Evolutionary conservation across 2,329 filamentous ascomycete species (phyloP).

Genomic region (Monilinia polystroma): DNA sequence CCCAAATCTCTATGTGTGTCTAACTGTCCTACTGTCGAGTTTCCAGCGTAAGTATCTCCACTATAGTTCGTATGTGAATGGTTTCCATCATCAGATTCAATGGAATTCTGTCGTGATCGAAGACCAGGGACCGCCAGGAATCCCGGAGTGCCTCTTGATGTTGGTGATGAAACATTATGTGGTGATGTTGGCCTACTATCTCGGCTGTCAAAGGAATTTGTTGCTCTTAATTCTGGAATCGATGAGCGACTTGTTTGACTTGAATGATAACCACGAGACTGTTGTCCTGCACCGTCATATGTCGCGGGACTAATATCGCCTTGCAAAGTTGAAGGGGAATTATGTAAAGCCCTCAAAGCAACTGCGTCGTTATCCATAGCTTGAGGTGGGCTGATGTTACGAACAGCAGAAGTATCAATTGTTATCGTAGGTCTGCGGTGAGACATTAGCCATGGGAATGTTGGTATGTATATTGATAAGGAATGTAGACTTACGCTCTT

Average conservation of each 20-base stretch:
- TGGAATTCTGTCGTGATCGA: slow-evolving; percentile 63
- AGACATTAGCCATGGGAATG: slow-evolving; percentile 11
- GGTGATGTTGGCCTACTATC: slow-evolving; percentile 64
- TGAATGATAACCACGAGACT: slow-evolving; percentile 32
- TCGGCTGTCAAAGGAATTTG: slow-evolving; percentile 58
- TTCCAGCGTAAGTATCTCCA: slow-evolving; percentile 46
- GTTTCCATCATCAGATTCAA: slow-evolving; percentile 59
- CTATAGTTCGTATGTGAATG: slow-evolving; percentile 44
- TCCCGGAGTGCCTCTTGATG: slow-evolving; percentile 49
- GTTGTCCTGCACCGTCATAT: slow-evolving; percentile 36
- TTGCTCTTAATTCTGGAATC: slow-evolving; percentile 50
- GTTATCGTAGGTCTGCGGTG: slow-evolving; percentile 51
- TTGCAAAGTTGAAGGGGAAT: slow-evolving; percentile 40
- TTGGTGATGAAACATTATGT: slow-evolving; percentile 66
- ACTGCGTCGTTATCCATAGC: slow-evolving; percentile 40
- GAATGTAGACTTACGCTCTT: slow-evolving; percentile 38
- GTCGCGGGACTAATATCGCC: slow-evolving; percentile 40
- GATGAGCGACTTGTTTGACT: slow-evolving; percentile 37
- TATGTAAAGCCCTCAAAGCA: slow-evolving; percentile 41
- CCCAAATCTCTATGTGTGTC: slow-evolving; percentile 42
- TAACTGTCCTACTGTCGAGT: slow-evolving; percentile 41
- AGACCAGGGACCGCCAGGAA: slow-evolving; percentile 63
- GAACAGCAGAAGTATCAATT: slow-evolving; percentile 56
- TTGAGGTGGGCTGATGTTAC: slow-evolving; percentile 37
- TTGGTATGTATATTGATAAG: slow-evolving; percentile 31